phyloP scores from a whole-genome alignment of 768 basidiomycete genomes.

The Lentinula guzmanii region DNA sequence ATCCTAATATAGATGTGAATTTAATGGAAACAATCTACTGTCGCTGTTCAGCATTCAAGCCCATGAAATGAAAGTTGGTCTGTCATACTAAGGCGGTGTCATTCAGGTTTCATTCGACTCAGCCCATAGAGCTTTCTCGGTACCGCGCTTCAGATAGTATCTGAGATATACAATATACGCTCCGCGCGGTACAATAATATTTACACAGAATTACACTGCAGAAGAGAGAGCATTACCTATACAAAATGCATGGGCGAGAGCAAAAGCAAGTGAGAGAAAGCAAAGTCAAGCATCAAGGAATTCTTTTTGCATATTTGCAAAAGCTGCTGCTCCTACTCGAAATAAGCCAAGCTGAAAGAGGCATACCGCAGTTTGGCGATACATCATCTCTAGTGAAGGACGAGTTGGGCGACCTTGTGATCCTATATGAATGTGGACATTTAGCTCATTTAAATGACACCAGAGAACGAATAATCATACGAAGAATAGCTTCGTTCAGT shows the following conservation, averaged over 20 bases:
- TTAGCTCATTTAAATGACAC: not conserved
- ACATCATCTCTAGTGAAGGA: slow-evolving; percentile 71
- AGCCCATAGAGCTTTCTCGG: not conserved
- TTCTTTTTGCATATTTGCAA: slow-evolving; percentile 74
- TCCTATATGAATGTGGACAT: slow-evolving; percentile 33
- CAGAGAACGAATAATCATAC: slow-evolving; percentile 33
- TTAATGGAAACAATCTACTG: not conserved
- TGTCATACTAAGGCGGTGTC: not conserved
- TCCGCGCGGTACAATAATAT: not conserved
- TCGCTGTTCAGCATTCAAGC: not conserved
- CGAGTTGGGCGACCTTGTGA: slow-evolving; percentile 70
- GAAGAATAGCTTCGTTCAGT: slow-evolving; percentile 77
- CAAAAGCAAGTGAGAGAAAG: not conserved
- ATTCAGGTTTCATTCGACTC: not conserved
- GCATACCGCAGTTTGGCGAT: slow-evolving; percentile 66
- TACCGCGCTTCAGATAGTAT: not conserved
- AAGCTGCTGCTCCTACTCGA: slow-evolving; percentile 74
- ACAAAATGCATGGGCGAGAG: not conserved
- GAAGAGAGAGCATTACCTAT: not conserved
- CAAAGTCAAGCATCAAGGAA: slow-evolving; percentile 44
- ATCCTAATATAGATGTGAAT: not conserved
- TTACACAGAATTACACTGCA: not conserved
- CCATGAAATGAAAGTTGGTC: not conserved
- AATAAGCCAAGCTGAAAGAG: slow-evolving; percentile 66
- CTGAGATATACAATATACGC: not conserved